phyloP scores from a whole-genome alignment of 148 eudicot species.

The Rhododendron mucronatum region DNA sequence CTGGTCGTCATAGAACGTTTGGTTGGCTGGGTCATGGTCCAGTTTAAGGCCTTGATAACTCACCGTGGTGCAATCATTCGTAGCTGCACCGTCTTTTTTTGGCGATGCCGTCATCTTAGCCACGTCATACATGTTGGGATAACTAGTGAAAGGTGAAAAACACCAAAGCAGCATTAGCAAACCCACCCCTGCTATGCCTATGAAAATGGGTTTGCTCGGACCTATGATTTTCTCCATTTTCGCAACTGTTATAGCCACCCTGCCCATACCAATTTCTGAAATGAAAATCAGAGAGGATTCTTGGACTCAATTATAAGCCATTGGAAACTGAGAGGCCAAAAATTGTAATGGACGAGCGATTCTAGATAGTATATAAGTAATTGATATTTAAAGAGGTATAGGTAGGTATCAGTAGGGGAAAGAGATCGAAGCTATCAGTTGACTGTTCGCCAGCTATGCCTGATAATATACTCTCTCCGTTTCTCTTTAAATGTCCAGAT shows the following conservation, averaged over 20 bases:
- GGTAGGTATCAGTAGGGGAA: too few relatives aligned
- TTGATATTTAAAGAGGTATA: too few relatives aligned
- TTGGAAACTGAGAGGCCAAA: too few relatives aligned
- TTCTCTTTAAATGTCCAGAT: too few relatives aligned
- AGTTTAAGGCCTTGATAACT: background rate
- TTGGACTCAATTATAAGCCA: too few relatives aligned
- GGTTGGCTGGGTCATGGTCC: background rate
- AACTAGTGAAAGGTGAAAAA: background rate
- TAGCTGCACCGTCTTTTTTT: background rate
- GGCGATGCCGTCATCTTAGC: background rate
- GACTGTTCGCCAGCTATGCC: too few relatives aligned
- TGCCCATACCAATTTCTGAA: background rate
- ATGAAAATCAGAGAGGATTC: background rate
- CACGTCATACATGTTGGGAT: background rate
- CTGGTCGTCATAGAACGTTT: background rate
- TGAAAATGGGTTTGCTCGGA: background rate
- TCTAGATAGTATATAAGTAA: too few relatives aligned
- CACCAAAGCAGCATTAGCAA: background rate
- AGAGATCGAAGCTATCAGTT: too few relatives aligned
- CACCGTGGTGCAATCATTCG: background rate
- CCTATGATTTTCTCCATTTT: background rate
- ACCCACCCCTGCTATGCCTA: background rate
- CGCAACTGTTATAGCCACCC: background rate
- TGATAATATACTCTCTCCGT: too few relatives aligned
- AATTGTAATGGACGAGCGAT: too few relatives aligned